Base-by-base conservation (phyloP, 2,329 filamentous ascomycete genomes). In the Emergomyces africanus region DNA sequence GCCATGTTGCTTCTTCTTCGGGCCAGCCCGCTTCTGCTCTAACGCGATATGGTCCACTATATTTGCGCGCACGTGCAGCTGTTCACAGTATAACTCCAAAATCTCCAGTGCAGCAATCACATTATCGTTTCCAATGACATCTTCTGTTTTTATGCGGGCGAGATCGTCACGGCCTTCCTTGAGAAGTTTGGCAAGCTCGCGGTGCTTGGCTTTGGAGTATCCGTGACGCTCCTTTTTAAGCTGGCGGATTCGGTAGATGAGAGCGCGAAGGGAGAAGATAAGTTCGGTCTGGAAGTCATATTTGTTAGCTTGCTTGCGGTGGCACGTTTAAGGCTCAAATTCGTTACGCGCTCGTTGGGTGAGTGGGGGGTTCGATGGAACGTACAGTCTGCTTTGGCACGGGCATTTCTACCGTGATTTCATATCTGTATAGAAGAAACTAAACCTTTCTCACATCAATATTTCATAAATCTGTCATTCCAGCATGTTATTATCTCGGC, bases 131-230 rank as follows among this genome's bases (percentile, higher is more conserved):
- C 61, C 60, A 57, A 66, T 66, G 12, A 64, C 62, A 58, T 66
- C 62, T 59, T 66, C 64, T 4, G 63, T 63, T 50, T 64, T 64
- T 55, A 66, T 65, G 28, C 64, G 64, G n/a, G 64, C 64, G 55
- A 62, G 61, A 30, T 63, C 62, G 30, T 65, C 64, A 37, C 62
- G 62, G 46, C 64, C 62, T 58, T 65, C 63, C 25, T 61, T 58
- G 20, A 66, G 61, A 10, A 66, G 60, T 44, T 64, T 63, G 35
- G 64, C 63, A 54, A 66, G 62, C 55, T 66, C 64, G 49, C 64
- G 60, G 51, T 62, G 63, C 53, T 66, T 64, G 41, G 60, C 59
- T 25, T 63, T 63, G 10, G 64, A 66, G 41, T 64, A 66, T 54
- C 61, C 63, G 39, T 60, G 60, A 18, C 63, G 61, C 54, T 66